These are phyloP conservation scores for Emmonsia crescens DNA, from an alignment of 2,329 filamentous ascomycete species.

Conservation along the genomic window DNA sequence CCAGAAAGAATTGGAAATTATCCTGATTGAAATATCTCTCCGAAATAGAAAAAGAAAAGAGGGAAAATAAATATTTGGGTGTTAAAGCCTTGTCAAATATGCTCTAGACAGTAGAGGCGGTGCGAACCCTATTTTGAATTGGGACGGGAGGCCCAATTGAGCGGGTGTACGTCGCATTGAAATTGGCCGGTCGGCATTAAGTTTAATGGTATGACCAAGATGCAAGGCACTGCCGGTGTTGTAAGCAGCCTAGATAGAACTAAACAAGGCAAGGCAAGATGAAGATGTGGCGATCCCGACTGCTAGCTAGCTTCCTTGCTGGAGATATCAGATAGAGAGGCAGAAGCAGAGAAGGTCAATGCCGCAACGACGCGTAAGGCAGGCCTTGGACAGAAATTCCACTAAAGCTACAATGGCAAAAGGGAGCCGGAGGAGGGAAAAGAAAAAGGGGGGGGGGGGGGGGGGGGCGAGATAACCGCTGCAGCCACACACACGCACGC, in stretches of 20 bases:
- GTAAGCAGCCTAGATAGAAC: neutral
- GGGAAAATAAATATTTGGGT: neutral
- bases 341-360: neutral
- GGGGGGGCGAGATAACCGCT: neutral
- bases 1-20: neutral
- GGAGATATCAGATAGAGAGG: neutral
- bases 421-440: neutral
- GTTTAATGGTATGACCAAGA: neutral
- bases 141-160: neutral
- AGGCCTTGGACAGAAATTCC: neutral
- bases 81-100: neutral
- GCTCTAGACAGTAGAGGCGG: neutral
- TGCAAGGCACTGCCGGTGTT: conserved; percentile 2
- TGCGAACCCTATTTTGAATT: neutral
- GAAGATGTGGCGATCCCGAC: neutral
- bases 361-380: neutral
- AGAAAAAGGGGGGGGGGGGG: neutral
- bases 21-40: neutral
- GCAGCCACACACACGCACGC: neutral
- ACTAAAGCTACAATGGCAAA: neutral
- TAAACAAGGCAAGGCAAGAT: neutral
- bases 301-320: neutral
- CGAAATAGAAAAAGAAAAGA: neutral
- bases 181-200: neutral
- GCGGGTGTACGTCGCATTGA: neutral